These are phyloP conservation scores for Aspergillus terreus DNA, from an alignment of 2,329 filamentous ascomycete genomes.

Conservation along the genomic window DNA sequence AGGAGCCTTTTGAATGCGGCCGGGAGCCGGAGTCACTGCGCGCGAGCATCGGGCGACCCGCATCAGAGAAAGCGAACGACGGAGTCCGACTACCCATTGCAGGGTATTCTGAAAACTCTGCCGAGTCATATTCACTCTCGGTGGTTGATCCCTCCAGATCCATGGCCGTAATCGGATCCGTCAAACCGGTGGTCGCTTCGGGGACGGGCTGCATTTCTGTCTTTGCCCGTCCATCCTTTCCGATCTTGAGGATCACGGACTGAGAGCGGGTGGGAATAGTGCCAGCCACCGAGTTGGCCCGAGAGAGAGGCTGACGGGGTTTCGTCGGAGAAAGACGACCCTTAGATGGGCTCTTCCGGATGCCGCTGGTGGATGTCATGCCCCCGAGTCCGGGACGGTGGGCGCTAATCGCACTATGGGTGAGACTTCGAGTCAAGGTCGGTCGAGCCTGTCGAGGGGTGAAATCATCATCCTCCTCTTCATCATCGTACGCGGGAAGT, in stretches of 20 bases:
- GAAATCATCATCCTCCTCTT: conserved; percentile 33
- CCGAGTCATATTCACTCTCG: conserved; percentile 40
- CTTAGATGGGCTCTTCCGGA: conserved; percentile 41
- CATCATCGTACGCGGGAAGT: conserved; percentile 26
- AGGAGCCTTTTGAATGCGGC: conserved; percentile 42
- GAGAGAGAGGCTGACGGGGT: conserved; percentile 24
- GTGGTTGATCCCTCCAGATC: conserved; percentile 42
- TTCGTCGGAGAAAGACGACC: conserved; percentile 43
- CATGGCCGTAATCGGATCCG: conserved; percentile 34
- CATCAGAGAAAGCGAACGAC: conserved; percentile 38
- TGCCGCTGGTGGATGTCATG: conserved; percentile 32
- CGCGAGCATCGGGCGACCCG: conserved; percentile 25
- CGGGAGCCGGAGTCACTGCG: conserved; percentile 35
- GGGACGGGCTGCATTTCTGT: conserved; percentile 40
- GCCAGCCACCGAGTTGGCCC: conserved; percentile 29
- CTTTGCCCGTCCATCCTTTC: conserved; percentile 46
- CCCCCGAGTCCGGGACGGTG: conserved; percentile 28
- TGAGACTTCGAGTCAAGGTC: conserved; percentile 38
- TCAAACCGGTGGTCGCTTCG: conserved; percentile 29
- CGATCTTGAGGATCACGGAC: conserved; percentile 46
- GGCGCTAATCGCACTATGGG: conserved; percentile 34
- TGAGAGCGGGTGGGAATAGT: conserved; percentile 33
- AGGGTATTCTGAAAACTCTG: conserved; percentile 39
- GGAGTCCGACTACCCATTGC: conserved; percentile 34
- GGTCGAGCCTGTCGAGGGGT: conserved; percentile 33